phyloP scores from a whole-genome alignment of 352 stramenopile genomes.

The Globisporangium camurandrum region DNA sequence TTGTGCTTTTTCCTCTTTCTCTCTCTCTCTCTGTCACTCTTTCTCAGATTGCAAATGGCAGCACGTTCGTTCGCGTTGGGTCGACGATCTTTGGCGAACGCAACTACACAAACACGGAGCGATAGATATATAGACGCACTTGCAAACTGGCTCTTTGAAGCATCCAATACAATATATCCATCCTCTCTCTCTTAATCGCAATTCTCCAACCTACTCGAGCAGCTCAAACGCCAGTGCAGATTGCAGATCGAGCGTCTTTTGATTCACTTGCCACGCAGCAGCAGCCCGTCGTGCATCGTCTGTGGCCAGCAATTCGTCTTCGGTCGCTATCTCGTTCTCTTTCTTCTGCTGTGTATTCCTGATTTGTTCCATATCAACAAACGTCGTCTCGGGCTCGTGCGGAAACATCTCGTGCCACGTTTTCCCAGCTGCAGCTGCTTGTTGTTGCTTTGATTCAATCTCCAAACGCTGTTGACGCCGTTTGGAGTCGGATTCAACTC shows the following conservation, averaged over 20 bases:
- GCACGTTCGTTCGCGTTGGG: slow-evolving; percentile 95
- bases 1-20: too few species aligned
- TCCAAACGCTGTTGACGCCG: slow-evolving; percentile 31
- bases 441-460: slow-evolving; percentile 43
- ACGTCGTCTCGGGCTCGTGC: slow-evolving; percentile 65
- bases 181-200: not conserved
- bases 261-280: slow-evolving; percentile 40
- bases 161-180: too few species aligned
- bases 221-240: slow-evolving; percentile 66
- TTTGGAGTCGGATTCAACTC: slow-evolving; percentile 46
- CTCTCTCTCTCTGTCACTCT: too few species aligned
- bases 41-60: slow-evolving; percentile 92
- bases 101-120: slow-evolving; percentile 82
- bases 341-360: too few species aligned
- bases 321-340: too few species aligned
- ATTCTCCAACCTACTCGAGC: slow-evolving; percentile 14
- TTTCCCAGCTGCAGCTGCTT: slow-evolving; percentile 48
- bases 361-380: slow-evolving; percentile 72
- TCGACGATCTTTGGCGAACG: slow-evolving; percentile 97
- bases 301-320: slow-evolving; percentile 26
- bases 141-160: too few species aligned
- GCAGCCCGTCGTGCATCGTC: slow-evolving; percentile 38
- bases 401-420: slow-evolving; percentile 78
- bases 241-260: slow-evolving; percentile 29
- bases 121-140: too few species aligned